A percentile compares a stretch with the other conserved stretches of the same genome.
Conservation (phyloP, 1,284 basidiomycete species). For the Megacollybia platyphylla region DNA sequence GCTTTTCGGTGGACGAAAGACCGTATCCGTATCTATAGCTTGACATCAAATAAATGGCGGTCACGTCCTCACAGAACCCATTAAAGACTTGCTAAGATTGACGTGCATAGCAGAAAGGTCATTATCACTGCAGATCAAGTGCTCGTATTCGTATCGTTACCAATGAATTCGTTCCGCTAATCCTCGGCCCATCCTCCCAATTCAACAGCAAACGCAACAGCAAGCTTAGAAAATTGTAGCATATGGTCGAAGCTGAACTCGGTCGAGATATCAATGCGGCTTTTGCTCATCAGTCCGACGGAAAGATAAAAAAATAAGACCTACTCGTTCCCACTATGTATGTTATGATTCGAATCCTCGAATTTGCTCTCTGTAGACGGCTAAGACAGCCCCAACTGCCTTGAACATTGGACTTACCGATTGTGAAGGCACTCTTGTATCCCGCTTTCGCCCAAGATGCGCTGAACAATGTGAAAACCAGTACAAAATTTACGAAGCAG, state of each 20-base stretch:
- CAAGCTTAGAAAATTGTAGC: conserved; percentile 84
- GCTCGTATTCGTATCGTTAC: no score
- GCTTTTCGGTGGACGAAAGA: no score
- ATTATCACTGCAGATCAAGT: no score
- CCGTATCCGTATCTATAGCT: no score
- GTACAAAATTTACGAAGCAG: conserved; percentile 12
- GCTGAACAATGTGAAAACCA: conserved; percentile 24
- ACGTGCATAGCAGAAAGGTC: no score
- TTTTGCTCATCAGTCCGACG: conserved; percentile 17
- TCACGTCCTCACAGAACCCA: no score
- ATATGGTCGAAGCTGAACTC: conserved; percentile 83
- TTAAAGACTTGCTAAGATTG: no score
- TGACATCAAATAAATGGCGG: no score
- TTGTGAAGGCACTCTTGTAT: conserved; percentile 75
- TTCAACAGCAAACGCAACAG: conserved; percentile 76
- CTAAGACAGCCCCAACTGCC: background rate
- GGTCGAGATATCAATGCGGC: conserved; percentile 70
- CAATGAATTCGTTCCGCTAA: no score
- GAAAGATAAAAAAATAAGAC: conserved; percentile 15
- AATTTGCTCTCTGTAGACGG: conserved; percentile 49
- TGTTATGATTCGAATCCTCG: conserved; percentile 67
- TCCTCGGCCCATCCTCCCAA: conserved; percentile 29
- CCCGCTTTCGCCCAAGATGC: conserved; percentile 82
- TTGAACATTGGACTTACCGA: conserved; percentile 36
- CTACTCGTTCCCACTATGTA: conserved; percentile 74